phyloP scores from a whole-genome alignment of 306 rosid species.

The Cicer judaicum region DNA sequence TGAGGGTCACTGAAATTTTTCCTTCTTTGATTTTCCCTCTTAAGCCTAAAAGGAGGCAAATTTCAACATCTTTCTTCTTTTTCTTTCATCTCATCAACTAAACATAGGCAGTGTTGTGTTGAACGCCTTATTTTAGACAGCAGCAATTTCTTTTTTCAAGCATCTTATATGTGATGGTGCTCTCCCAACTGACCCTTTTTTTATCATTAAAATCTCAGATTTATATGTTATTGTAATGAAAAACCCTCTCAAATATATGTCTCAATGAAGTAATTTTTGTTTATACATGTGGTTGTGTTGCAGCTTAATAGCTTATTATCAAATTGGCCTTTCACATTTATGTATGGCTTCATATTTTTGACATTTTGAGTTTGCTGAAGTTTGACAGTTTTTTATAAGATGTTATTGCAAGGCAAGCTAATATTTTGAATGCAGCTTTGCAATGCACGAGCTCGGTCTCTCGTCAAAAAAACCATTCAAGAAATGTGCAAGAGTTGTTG shows the following conservation, averaged over 20 bases:
- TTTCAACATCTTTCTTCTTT: neutral
- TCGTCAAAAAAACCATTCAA: slow-evolving; percentile 84
- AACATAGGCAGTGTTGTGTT: neutral
- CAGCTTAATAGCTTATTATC: neutral
- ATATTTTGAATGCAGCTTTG: slow-evolving; percentile 66
- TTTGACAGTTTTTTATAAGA: slow-evolving; percentile 18
- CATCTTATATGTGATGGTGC: no score
- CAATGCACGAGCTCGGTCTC: slow-evolving; percentile 97
- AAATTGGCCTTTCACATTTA: neutral
- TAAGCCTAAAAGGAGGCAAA: neutral
- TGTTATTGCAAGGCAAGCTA: slow-evolving; percentile 38
- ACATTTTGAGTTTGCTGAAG: slow-evolving; percentile 29
- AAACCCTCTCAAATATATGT: no score
- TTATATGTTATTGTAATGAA: no score
- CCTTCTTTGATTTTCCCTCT: neutral
- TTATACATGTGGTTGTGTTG: neutral
- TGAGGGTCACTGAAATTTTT: neutral
- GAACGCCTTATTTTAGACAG: neutral
- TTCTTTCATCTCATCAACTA: neutral
- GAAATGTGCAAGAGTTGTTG: slow-evolving; percentile 99
- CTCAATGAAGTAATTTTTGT: neutral
- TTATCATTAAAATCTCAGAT: no score
- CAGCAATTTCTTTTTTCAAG: no score
- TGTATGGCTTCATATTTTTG: neutral
- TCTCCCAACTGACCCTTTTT: no score